Base-by-base conservation (phyloP, 2,329 filamentous ascomycete genomes). In the Aspergillus fumigatus region DNA sequence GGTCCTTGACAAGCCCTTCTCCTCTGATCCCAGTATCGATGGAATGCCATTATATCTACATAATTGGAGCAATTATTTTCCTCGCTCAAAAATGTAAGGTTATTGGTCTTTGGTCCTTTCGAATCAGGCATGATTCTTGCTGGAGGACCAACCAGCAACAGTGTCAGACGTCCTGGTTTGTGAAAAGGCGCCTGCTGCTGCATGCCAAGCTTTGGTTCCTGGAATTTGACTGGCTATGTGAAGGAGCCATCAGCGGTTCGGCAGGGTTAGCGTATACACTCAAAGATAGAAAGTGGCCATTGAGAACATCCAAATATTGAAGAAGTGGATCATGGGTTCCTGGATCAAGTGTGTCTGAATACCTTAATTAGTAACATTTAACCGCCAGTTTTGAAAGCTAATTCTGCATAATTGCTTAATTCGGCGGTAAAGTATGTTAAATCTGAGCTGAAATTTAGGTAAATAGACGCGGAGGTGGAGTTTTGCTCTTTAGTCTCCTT, bases 351-450 rank as follows among this genome's bases (percentile, higher is more conserved):
- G 50, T 35, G 27, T 41, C 19, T n/a, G 9, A 21, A 10, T 17
- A 45, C 58, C 58, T 55, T 57, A 59, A 59, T 59, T 59, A 59
- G 58, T 47, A 59, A 57, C 51, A 52, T 32, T 54, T 59, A 55
- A 57, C 58, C 58, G 52, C 57, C 57, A 49, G 47, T 52, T 27
- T 59, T 47, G 43, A 54, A 32, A 11, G 27, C 52, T 25, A 29
- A 25, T 25, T 45, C 8, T 40, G 3, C 35, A 4, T 40, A 40
- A 40, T n/a, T 40, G 35, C 35, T 40, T 10, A 5, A 14, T 7
- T n/a, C n/a, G 35, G 35, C 35, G 35, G 35, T n/a, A 40, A 40
- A 11, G 8, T 40, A 2, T 40, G 35, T 25, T 40, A 40, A 40
- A 40, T 7, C 35, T 17, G 6, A 10, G 6, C 3, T 14, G 11